Base-by-base conservation (phyloP, 2,329 filamentous ascomycete species). In the Cladosporium halotolerans region DNA sequence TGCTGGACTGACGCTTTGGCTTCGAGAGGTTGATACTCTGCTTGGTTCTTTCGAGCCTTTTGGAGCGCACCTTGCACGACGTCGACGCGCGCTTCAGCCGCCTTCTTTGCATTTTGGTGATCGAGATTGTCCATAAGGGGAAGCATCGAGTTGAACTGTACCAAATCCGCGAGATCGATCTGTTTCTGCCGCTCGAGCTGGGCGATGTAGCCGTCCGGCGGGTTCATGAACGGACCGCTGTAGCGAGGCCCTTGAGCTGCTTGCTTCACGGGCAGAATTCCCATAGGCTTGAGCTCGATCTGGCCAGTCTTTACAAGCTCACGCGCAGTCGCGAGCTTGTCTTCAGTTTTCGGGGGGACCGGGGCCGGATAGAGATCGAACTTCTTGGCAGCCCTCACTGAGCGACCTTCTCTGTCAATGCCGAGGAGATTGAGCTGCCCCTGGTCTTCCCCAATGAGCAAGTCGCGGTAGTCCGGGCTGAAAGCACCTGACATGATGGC, bases 401-500 rank as follows among this genome's bases (percentile, higher is more conserved):
- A 41, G 36, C 45, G 53, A 19, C 68, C 69, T 3, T 71, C 62
- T 18, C 65, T 59, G 11, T 71, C 72, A 18, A 75, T 66, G 49
- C 72, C 70, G 2, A 84, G 69, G 0, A 83, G 60, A 55, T 79
- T 77, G 19, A 84, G 63, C 0, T 76, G 75, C 1, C 80, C 79
- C 19, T 75, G 73, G 14, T 78, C 77, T 62, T 82, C 80, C 2
- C 81, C 82, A 11, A 84, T 60, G 2, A 84, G 64, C 3, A 85
- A 70, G 32, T 78, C 76, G 4, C 76, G 74, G 36, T 73, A 72
- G 59, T 84, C 81, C 0, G 73, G 70, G 38, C 76, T 82, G 53
- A 83, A 82, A 0, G 75, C 70, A 2, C 79, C 81, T 10, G 76
- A 77, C 74, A 82, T 81, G 43, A 84, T 73, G 2, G 78, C 80